A percentile compares a stretch with the other conserved stretches of the same genome.
Evolutionary conservation across 352 stramenopile genomes (phyloP).

Genomic region (Aphanomyces invadans): DNA sequence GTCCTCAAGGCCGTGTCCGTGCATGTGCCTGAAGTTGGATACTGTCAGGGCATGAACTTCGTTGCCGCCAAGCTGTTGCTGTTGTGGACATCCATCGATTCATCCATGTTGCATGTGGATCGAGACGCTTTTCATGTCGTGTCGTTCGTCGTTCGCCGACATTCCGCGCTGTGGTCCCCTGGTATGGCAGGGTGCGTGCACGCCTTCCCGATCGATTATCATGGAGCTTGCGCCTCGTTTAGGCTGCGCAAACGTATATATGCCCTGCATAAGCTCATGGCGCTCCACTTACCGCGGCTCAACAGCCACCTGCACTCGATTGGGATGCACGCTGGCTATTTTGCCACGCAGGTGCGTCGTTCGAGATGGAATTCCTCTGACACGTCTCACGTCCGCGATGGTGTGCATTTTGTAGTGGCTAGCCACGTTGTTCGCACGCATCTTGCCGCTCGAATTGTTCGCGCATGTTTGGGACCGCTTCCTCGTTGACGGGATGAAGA

Average conservation of each 20-base stretch:
- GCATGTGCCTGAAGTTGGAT: conserved; percentile 50
- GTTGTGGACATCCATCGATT: conserved; percentile 31
- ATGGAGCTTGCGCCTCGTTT: too few species aligned
- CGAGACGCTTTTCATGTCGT: conserved; percentile 58
- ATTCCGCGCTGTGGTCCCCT: conserved; percentile 53
- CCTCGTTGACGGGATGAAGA: conserved; percentile 70
- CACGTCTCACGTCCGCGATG: neutral
- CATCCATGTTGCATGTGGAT: conserved; percentile 31
- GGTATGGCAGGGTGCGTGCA: conserved; percentile 73
- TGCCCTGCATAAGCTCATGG: conserved; percentile 63
- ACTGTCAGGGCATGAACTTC: conserved; percentile 86
- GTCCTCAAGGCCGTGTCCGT: conserved; percentile 58
- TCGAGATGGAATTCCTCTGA: too few species aligned
- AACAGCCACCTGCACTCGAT: conserved; percentile 58
- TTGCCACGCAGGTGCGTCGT: conserved; percentile 54
- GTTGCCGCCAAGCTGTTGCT: conserved; percentile 56
- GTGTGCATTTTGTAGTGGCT: conserved; percentile 53
- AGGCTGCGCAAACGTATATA: conserved; percentile 68
- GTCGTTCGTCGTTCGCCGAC: conserved; percentile 42
- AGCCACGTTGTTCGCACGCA: conserved; percentile 70
- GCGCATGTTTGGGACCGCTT: conserved; percentile 62
- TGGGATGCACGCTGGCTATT: conserved; percentile 71
- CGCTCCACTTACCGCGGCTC: conserved; percentile 56
- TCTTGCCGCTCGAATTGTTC: conserved; percentile 40
- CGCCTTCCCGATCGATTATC: too few species aligned